These are phyloP conservation scores for Septoria linicola DNA, from an alignment of 2,329 filamentous ascomycete genomes.

Conservation along the genomic window DNA sequence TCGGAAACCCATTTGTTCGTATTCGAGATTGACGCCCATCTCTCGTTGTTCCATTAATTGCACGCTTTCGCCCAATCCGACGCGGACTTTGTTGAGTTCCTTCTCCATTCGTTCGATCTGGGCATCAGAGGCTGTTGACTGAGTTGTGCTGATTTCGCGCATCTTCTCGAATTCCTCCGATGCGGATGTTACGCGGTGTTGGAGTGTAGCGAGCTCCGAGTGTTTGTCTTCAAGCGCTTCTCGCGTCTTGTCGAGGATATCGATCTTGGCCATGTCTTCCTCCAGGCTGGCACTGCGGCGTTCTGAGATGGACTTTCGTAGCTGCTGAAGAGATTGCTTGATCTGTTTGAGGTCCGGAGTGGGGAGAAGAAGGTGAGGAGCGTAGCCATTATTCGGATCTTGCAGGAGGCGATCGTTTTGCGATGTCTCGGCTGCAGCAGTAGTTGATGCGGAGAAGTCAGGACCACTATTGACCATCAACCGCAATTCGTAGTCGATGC, in stretches of 20 bases:
- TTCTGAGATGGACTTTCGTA: slow-evolving; percentile 92
- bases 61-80: slow-evolving; percentile 77
- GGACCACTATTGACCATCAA: slow-evolving; percentile 76
- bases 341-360: slow-evolving; percentile 86
- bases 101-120: slow-evolving; percentile 99
- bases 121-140: slow-evolving; percentile 83
- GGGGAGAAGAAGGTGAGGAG: slow-evolving; percentile 81
- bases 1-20: slow-evolving; percentile 85
- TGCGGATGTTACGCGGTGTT: slow-evolving; percentile 81
- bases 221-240: slow-evolving; percentile 96
- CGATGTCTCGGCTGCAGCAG: slow-evolving; percentile 44
- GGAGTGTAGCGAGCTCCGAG: slow-evolving; percentile 85
- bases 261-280: slow-evolving; percentile 89
- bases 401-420: slow-evolving; percentile 71
- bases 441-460: slow-evolving; percentile 62
- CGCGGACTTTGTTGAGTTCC: slow-evolving; percentile 89
- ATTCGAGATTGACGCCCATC: slow-evolving; percentile 97
- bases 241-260: slow-evolving; percentile 88
- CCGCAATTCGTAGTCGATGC: slow-evolving; percentile 77
- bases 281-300: slow-evolving; percentile 78
- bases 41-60: slow-evolving; percentile 91
- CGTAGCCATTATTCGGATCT: slow-evolving; percentile 81
- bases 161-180: slow-evolving; percentile 94
- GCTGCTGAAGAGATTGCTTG: slow-evolving; percentile 71
- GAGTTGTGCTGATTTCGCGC: slow-evolving; percentile 75